phyloP scores from a whole-genome alignment of 768 basidiomycete species.

The Lactifluus piperatus region DNA sequence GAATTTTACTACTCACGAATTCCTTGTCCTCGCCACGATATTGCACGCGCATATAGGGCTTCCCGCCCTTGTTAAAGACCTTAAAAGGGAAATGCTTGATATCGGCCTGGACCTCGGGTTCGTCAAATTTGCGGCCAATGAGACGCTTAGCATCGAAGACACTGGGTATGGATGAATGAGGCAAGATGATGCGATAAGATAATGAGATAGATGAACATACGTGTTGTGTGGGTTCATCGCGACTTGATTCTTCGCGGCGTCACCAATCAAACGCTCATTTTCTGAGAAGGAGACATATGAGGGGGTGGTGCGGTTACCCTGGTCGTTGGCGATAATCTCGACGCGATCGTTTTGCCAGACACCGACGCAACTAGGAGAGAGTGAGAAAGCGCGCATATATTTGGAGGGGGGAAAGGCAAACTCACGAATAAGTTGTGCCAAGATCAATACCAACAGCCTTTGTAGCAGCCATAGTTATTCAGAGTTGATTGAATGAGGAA shows the following conservation, averaged over 20 bases:
- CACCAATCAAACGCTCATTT: conserved; percentile 94
- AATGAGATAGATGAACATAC: conserved; percentile 28
- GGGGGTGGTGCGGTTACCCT: conserved; percentile 91
- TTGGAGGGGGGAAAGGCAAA: conserved; percentile 15
- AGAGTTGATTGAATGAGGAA: too few relatives aligned
- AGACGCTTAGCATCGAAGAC: conserved; percentile 99
- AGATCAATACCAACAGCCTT: conserved; percentile 90
- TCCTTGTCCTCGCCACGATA: conserved; percentile 93
- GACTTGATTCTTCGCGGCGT: conserved; percentile 98
- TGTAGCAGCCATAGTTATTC: not conserved
- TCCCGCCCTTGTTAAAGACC: conserved; percentile 77
- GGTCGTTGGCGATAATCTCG: conserved; percentile 95
- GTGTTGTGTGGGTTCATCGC: conserved; percentile 98
- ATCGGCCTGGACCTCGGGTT: conserved; percentile 76
- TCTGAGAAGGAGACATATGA: conserved; percentile 95
- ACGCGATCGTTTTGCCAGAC: conserved; percentile 99
- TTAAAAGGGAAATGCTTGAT: conserved; percentile 92
- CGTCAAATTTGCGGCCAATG: conserved; percentile 87
- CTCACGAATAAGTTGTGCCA: conserved; percentile 88
- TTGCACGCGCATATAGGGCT: conserved; percentile 81
- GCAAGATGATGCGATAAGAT: conserved; percentile 21
- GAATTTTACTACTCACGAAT: conserved; percentile 53
- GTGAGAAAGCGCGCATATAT: conserved; percentile 1
- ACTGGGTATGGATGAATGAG: conserved; percentile 30
- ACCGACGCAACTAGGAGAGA: conserved; percentile 74